Conservation (phyloP, 2,329 filamentous ascomycete genomes). For the Microdochium trichocladiopsis region DNA sequence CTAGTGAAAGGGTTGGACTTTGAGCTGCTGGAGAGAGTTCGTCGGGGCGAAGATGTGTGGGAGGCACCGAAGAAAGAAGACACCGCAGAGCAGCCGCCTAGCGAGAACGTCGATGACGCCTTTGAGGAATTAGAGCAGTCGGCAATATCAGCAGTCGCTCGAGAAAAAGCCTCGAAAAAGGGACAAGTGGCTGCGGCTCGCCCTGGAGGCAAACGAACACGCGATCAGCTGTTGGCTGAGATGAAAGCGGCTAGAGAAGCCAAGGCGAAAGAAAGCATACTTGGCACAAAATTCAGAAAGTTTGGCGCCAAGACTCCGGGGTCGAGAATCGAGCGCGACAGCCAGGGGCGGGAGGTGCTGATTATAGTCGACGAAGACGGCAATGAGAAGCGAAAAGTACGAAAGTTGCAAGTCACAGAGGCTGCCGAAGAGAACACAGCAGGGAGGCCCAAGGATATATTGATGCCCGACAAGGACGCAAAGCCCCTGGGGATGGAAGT, state of each 20-base stretch:
- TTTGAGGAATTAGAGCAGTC: conserved; percentile 50
- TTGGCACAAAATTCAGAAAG: conserved; percentile 58
- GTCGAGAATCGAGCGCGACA: conserved; percentile 53
- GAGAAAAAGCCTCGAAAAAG: conserved; percentile 49
- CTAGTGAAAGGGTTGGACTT: conserved; percentile 89
- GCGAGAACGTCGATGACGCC: conserved; percentile 56
- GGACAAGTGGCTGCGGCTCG: conserved; percentile 51
- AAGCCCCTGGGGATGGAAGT: conserved; percentile 60
- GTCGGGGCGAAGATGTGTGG: conserved; percentile 62
- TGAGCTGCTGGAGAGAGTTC: conserved; percentile 64
- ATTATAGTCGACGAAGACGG: conserved; percentile 62
- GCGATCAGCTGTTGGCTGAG: conserved; percentile 61
- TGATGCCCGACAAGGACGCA: conserved; percentile 45
- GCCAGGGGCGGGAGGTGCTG: conserved; percentile 54
- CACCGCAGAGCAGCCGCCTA: conserved; percentile 19
- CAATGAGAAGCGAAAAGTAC: conserved; percentile 58
- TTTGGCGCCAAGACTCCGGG: conserved; percentile 49
- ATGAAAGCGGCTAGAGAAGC: conserved; percentile 54
- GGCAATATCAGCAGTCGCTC: conserved; percentile 46
- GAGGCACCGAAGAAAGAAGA: conserved; percentile 24
- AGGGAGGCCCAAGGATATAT: conserved; percentile 30
- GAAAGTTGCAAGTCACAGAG: conserved; percentile 36
- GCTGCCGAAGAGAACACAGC: conserved; percentile 18
- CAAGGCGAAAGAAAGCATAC: conserved; percentile 41
- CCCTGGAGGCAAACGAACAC: conserved; percentile 53